phyloP scores from a whole-genome alignment of 1,284 basidiomycete genomes.

The Puccinia horiana region DNA sequence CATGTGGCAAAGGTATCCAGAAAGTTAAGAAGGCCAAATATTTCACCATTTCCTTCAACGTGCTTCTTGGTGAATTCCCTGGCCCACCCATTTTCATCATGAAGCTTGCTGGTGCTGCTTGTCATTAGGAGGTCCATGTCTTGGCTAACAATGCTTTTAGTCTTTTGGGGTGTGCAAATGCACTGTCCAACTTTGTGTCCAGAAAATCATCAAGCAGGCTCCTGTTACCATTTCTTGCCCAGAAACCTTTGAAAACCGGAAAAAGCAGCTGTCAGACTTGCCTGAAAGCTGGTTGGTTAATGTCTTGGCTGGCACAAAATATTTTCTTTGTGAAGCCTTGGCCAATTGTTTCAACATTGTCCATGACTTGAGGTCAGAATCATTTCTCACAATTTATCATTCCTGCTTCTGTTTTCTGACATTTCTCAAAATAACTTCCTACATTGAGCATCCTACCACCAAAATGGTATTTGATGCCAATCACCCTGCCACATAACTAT shows the following conservation, averaged over 20 bases:
- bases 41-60: constrained; percentile 91
- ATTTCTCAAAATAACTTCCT: neutral
- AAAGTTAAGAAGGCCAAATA: constrained; percentile 81
- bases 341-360: constrained; percentile 95
- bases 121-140: constrained; percentile 96
- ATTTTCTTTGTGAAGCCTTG: constrained; percentile 84
- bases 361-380: constrained; percentile 87
- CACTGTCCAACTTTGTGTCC: constrained; percentile 97
- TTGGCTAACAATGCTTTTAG: constrained; percentile 99
- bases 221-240: constrained; percentile 94
- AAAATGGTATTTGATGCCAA: constrained; percentile 99
- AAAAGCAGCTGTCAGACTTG: constrained; percentile 92
- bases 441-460: constrained; percentile 72
- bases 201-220: constrained; percentile 99
- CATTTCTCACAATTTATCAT: neutral
- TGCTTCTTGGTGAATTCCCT: constrained; percentile 93
- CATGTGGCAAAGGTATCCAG: constrained; percentile 97
- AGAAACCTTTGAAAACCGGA: constrained; percentile 95
- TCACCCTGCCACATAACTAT: constrained; percentile 93
- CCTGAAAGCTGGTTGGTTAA: constrained; percentile 98
- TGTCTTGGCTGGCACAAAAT: constrained; percentile 92
- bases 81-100: constrained; percentile 99
- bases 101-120: constrained; percentile 96
- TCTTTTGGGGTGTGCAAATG: constrained; percentile 98
- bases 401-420: neutral